These are phyloP conservation scores for Vanderwaltozyma yarrowii DNA, from an alignment of 805 yeast species.

Conservation along the genomic window DNA sequence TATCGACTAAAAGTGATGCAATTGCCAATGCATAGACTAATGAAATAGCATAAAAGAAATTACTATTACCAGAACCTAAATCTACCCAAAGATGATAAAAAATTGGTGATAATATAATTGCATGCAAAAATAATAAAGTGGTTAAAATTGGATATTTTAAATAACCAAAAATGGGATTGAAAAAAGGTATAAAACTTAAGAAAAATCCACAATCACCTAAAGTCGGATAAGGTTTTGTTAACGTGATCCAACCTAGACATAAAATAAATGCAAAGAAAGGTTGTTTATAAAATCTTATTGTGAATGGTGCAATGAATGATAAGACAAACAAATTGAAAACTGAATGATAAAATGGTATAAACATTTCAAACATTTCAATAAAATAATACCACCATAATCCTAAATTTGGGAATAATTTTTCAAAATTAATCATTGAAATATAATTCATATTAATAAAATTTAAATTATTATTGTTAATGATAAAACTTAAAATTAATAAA, in stretches of 20 bases:
- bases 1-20: slow-evolving; percentile 58
- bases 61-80: slow-evolving; percentile 89
- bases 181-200: slow-evolving; percentile 37
- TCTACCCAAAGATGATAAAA: slow-evolving; percentile 93
- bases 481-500: slow-evolving; percentile 32
- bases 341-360: slow-evolving; percentile 70
- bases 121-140: slow-evolving; percentile 43
- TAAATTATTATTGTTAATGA: slow-evolving; percentile 31
- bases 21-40: slow-evolving; percentile 67
- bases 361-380: slow-evolving; percentile 88
- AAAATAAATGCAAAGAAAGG: slow-evolving; percentile 48
- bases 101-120: slow-evolving; percentile 67
- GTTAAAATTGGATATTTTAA: slow-evolving; percentile 40
- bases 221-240: slow-evolving; percentile 80
- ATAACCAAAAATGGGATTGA: slow-evolving; percentile 37
- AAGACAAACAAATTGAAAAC: slow-evolving; percentile 71
- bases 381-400: slow-evolving; percentile 99
- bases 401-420: slow-evolving; percentile 75
- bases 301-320: slow-evolving; percentile 60
- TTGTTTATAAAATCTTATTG: slow-evolving; percentile 52
- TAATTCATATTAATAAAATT: slow-evolving; percentile 45
- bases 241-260: slow-evolving; percentile 42
- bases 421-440: slow-evolving; percentile 47
- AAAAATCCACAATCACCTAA: slow-evolving; percentile 63
- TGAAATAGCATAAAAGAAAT: slow-evolving; percentile 91